These are phyloP conservation scores for Fraxinus floribunda DNA, from an alignment of 305 asterid species.

Conservation along the genomic window DNA sequence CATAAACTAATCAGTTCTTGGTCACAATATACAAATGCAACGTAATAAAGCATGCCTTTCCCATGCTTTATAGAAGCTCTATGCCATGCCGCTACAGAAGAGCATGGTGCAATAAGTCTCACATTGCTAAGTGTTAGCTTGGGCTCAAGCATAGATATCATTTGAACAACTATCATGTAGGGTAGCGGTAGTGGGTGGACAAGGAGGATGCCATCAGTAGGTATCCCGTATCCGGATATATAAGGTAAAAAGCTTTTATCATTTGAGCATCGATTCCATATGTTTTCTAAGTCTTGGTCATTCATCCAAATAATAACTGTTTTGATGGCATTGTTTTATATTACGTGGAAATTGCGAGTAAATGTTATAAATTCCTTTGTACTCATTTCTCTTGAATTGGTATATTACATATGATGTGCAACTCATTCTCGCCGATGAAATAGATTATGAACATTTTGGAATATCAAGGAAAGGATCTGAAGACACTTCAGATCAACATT, in stretches of 20 bases:
- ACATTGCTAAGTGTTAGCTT: not conserved
- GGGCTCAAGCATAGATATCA: not conserved
- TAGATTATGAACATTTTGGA: conserved; percentile 91
- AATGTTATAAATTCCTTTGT: conserved; percentile 3
- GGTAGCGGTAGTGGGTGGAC: not conserved
- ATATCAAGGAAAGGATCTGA: conserved; percentile 88
- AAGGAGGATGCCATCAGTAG: not conserved
- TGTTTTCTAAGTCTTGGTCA: not conserved
- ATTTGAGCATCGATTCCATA: not conserved
- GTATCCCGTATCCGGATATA: not conserved
- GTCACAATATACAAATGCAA: not conserved
- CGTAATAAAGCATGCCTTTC: not conserved
- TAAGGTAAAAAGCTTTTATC: not conserved
- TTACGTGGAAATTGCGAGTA: not conserved
- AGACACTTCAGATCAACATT: conserved; percentile 82
- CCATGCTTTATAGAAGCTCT: not conserved
- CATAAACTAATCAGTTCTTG: not conserved
- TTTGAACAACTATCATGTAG: not conserved
- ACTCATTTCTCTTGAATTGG: conserved; percentile 4
- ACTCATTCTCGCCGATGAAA: conserved; percentile 21
- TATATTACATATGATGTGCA: conserved; percentile 17
- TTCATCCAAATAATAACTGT: conserved; percentile 7
- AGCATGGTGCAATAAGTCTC: not conserved
- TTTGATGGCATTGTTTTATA: not conserved
- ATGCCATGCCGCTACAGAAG: not conserved